These are phyloP conservation scores for Protomyces inundatus DNA, from an alignment of 1,139 yeast species.

Conservation along the genomic window DNA sequence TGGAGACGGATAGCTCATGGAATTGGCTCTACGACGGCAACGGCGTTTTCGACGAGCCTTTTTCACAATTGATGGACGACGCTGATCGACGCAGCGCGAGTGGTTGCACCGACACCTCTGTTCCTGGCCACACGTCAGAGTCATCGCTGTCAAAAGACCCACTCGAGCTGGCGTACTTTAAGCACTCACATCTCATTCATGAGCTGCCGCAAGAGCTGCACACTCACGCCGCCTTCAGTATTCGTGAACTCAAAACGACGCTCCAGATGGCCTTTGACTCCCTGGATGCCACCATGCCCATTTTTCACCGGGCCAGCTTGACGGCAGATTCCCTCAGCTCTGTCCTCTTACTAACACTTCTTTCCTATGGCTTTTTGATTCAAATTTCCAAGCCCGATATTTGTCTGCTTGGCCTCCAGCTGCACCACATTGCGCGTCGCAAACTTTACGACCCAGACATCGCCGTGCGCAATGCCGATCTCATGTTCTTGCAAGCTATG, in stretches of 20 bases:
- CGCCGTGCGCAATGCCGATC: neutral
- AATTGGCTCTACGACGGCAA: neutral
- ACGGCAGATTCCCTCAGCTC: neutral
- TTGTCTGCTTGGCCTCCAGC: neutral
- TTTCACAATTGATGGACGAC: neutral
- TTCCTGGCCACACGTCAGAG: neutral
- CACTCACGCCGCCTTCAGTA: neutral
- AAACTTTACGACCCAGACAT: slow-evolving; percentile 2
- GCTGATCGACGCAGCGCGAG: neutral
- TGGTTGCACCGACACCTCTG: neutral
- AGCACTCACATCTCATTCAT: neutral
- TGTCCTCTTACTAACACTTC: neutral
- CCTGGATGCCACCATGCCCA: neutral
- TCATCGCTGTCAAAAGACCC: neutral
- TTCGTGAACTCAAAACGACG: neutral
- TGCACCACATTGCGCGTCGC: neutral
- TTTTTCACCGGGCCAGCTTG: neutral
- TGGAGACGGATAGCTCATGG: neutral
- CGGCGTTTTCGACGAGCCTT: slow-evolving; percentile 6
- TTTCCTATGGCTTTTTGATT: neutral
- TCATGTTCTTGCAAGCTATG: slow-evolving; percentile 6
- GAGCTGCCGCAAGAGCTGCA: slow-evolving; percentile 1
- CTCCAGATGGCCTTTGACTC: slow-evolving; percentile 1
- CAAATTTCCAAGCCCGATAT: neutral
- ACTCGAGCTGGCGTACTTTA: neutral